Evolutionary conservation across 345 rosid genomes (phyloP), one percentile per base, ranked within the genome.

Genomic region (Pistacia atlantica): DNA sequence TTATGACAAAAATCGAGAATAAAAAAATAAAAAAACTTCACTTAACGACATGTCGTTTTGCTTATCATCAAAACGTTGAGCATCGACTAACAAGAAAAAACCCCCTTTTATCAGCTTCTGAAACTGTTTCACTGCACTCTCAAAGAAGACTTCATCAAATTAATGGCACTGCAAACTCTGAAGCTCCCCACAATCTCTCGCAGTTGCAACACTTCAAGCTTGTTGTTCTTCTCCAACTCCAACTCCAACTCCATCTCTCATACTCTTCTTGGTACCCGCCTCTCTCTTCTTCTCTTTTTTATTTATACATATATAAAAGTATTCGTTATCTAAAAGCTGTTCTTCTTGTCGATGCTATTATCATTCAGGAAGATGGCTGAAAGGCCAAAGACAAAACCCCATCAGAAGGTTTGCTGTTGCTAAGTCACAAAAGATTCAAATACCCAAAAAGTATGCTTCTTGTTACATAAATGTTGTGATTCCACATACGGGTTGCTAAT

Each of bases 351-450:
- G 59, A 28, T 59, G 63, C 48, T n/a, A 42, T 69, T 52, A 38
- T 31, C 60, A 70, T 71, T 67, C 80, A 90, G 97, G 70, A 75
- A 83, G 82, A 79, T 81, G 80, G 89, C 81, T 83, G 45, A 73
- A 68, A 76, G 71, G 79, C 3, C 80, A 85, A 35, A 80, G 56
- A 22, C 65, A 69, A 72, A 79, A 16, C 71, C 65, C 81, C 17
- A 45, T 77, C 70, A 86, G 91, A 89, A 76, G 88, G 76, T 84
- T 80, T n/a, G 86, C 91, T 74, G 82, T 84, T 80, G 72, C 84
- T 37, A 85, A 87, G 45, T 83, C 92, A 3, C 92, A 77, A 14
- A 89, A 84, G 82, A 54, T 86, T 81, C 87, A 83, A 57, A 28
- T 83, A 11, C 89, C 78, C 22, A 89, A 80, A 77, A 93, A 88